These are phyloP conservation scores for Chrysoporthe austroafricana DNA, from an alignment of 2,329 filamentous ascomycete genomes.

Conservation along the genomic window DNA sequence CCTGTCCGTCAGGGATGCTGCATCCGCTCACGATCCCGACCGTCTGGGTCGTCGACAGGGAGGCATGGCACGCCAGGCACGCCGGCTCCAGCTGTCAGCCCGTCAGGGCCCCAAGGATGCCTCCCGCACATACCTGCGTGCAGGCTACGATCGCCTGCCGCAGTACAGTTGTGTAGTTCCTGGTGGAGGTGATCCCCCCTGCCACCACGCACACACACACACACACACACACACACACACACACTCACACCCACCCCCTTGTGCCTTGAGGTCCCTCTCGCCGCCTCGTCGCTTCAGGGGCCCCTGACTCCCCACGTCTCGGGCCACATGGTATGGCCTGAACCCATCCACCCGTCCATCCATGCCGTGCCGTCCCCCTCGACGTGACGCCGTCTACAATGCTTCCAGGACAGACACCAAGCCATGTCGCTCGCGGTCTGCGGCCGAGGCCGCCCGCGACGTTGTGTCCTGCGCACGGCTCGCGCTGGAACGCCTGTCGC, in stretches of 20 bases:
- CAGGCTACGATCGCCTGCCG: not conserved
- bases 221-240: too few relatives aligned
- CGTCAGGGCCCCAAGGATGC: conserved; percentile 1
- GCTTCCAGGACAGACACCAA: too few relatives aligned
- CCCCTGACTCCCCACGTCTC: not conserved
- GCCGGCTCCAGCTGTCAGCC: conserved; percentile 20
- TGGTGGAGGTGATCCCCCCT: not conserved
- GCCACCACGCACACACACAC: not conserved
- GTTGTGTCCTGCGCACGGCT: too few relatives aligned
- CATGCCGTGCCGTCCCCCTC: not conserved
- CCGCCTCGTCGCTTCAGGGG: conserved; percentile 1
- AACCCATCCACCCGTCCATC: not conserved
- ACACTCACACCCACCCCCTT: not conserved
- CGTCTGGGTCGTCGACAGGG: conserved; percentile 26
- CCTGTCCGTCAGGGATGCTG: conserved; percentile 22
- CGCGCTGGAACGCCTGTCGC: too few relatives aligned
- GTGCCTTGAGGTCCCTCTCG: not conserved
- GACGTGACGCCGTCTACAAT: not conserved
- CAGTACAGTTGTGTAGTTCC: not conserved
- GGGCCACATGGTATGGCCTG: conserved; percentile 2
- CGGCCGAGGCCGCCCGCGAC: too few relatives aligned
- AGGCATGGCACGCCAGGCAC: conserved; percentile 13
- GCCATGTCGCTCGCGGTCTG: too few relatives aligned
- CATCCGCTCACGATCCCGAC: conserved; percentile 27
- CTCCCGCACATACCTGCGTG: not conserved